phyloP scores from a whole-genome alignment of 495 filamentous ascomycete species.

The Daldinia bambusicola region DNA sequence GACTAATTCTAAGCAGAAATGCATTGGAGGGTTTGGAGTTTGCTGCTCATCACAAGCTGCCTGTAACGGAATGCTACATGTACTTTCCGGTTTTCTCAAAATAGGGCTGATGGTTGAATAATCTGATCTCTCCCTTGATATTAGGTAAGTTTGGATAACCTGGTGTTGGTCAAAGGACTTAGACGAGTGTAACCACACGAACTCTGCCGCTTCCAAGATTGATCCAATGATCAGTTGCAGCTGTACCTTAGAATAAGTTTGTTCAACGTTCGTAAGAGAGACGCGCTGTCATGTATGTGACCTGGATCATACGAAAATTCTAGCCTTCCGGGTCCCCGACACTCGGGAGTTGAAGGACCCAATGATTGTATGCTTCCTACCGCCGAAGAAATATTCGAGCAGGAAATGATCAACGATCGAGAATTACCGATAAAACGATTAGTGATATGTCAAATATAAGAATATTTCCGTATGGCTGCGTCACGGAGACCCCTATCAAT shows the following conservation, averaged over 20 bases:
- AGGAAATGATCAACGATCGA: slow-evolving; percentile 10
- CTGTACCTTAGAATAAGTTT: slow-evolving; percentile 1
- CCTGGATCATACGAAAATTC: slow-evolving; percentile 5
- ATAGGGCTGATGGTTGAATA: slow-evolving; percentile 2
- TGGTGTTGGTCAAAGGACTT: neutral
- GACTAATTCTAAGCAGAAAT: neutral
- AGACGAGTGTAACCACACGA: neutral
- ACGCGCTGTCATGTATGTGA: neutral
- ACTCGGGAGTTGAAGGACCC: slow-evolving; percentile 1
- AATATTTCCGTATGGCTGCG: neutral
- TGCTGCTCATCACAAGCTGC: neutral
- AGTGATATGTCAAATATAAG: slow-evolving; percentile 6
- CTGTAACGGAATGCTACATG: slow-evolving; percentile 5
- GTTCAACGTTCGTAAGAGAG: neutral
- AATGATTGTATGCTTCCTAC: slow-evolving; percentile 19
- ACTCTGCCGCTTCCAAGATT: neutral
- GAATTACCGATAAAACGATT: neutral
- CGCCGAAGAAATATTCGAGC: neutral
- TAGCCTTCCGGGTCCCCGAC: neutral
- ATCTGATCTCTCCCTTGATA: neutral
- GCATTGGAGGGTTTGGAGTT: neutral
- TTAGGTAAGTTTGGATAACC: neutral
- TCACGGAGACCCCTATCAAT: too few species aligned
- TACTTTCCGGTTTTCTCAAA: neutral
- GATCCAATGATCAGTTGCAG: slow-evolving; percentile 5